Evolutionary conservation across 2,329 filamentous ascomycete genomes (phyloP).

Genomic region (Dactylella cylindrospora): DNA sequence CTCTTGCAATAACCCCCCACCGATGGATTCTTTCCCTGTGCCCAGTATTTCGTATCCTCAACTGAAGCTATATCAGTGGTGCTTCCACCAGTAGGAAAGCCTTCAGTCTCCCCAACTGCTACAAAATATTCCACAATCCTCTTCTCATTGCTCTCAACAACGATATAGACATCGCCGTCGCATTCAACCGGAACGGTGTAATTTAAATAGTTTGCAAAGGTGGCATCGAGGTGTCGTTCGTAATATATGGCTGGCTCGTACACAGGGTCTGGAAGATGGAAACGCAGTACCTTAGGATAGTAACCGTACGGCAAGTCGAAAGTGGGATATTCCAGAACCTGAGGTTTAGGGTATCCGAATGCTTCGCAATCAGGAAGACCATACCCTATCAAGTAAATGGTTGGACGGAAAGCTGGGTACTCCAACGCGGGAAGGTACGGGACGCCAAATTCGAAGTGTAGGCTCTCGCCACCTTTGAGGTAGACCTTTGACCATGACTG

Average conservation of each 20-base stretch:
- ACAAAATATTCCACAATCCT: slow-evolving; percentile 36
- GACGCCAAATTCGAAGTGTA: slow-evolving; percentile 32
- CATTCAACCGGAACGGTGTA: slow-evolving; percentile 12
- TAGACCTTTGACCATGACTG: slow-evolving; percentile 40
- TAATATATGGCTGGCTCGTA: slow-evolving; percentile 9
- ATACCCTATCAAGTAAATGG: slow-evolving; percentile 15
- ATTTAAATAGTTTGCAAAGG: slow-evolving; percentile 29
- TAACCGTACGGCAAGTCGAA: slow-evolving; percentile 13
- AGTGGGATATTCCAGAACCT: slow-evolving; percentile 2
- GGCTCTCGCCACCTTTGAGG: slow-evolving; percentile 3
- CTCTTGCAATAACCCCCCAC: slow-evolving; percentile 18
- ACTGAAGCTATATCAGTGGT: slow-evolving; percentile 12
- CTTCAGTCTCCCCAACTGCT: slow-evolving; percentile 20
- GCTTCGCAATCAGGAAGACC: background rate
- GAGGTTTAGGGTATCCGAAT: slow-evolving; percentile 15
- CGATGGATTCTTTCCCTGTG: slow-evolving; percentile 9
- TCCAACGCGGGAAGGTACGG: slow-evolving; percentile 24
- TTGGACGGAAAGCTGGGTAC: slow-evolving; percentile 20
- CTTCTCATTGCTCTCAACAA: slow-evolving; percentile 28
- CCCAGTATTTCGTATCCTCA: slow-evolving; percentile 18
- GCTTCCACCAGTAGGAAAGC: slow-evolving; percentile 3
- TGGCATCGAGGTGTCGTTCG: slow-evolving; percentile 8
- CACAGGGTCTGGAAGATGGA: slow-evolving; percentile 18
- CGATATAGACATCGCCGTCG: slow-evolving; percentile 30
- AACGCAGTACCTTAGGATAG: background rate